Conservation (phyloP, 305 asterid species). For the Rubia occidens region DNA sequence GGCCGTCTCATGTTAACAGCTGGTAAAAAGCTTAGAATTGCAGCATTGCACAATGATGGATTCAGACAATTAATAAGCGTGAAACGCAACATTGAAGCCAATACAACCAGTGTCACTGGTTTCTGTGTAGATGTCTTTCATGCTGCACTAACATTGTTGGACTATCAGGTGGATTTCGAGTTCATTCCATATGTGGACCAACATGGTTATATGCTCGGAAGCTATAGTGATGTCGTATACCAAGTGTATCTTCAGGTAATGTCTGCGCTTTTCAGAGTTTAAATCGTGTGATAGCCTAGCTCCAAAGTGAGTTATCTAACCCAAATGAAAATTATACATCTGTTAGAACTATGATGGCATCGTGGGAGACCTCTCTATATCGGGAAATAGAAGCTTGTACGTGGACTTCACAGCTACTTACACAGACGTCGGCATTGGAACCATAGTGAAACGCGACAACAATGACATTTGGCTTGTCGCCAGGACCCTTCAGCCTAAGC, state of each 20-base stretch:
- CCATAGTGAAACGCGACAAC: background rate
- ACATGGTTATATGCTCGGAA: constrained; percentile 13
- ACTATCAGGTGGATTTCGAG: constrained; percentile 22
- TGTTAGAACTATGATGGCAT: constrained; percentile 18
- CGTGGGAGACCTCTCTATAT: constrained; percentile 21
- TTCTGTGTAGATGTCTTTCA: constrained; percentile 24
- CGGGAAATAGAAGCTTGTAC: constrained; percentile 10
- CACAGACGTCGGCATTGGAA: constrained; percentile 21
- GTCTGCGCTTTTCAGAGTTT: background rate
- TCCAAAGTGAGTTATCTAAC: background rate
- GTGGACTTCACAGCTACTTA: constrained; percentile 22
- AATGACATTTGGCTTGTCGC: constrained; percentile 17
- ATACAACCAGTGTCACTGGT: constrained; percentile 21
- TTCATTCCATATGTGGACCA: constrained; percentile 5
- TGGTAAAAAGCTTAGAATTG: constrained; percentile 33
- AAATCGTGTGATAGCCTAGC: no score
- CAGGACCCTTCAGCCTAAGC: constrained; percentile 10
- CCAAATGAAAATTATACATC: background rate
- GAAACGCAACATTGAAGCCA: constrained; percentile 18
- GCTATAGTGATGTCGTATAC: constrained; percentile 11
- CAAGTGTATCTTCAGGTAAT: constrained; percentile 26
- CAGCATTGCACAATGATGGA: constrained; percentile 29
- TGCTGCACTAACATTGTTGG: constrained; percentile 19
- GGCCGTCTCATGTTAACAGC: constrained; percentile 34
- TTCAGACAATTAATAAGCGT: constrained; percentile 27